phyloP scores from a whole-genome alignment of 352 stramenopile species.

The Globisporangium paroecandrum region DNA sequence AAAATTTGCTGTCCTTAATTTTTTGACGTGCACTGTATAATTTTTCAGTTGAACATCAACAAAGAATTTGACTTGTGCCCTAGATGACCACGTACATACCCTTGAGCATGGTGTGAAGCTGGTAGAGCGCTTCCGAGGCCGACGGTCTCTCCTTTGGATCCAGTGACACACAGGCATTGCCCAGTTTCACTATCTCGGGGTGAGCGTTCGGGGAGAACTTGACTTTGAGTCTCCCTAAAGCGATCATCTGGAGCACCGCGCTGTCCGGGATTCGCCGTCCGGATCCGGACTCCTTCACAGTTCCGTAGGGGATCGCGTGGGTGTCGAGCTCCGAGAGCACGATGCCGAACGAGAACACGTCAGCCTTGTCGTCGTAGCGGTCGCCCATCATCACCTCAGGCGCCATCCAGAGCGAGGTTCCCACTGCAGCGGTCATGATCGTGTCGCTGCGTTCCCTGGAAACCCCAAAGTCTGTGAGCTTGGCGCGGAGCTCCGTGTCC shows the following conservation, averaged over 20 bases:
- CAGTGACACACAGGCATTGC: constrained; percentile 36
- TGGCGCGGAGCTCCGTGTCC: constrained; percentile 26
- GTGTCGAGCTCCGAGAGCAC: constrained; percentile 81
- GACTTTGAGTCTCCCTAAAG: constrained; percentile 24
- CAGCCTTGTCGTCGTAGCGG: constrained; percentile 38
- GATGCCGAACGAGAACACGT: constrained; percentile 73
- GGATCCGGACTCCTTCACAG: constrained; percentile 15
- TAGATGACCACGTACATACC: constrained; percentile 1
- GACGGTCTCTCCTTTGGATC: constrained; percentile 42
- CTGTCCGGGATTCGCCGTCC: constrained; percentile 28
- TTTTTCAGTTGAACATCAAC: not conserved
- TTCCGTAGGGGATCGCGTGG: constrained; percentile 31
- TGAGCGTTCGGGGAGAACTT: constrained; percentile 30
- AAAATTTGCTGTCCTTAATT: too few relatives aligned
- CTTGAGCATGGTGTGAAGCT: constrained; percentile 31
- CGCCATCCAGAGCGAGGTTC: constrained; percentile 14
- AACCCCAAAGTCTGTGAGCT: constrained; percentile 59
- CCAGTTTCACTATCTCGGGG: constrained; percentile 30
- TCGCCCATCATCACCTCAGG: constrained; percentile 44
- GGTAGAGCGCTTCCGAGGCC: constrained; percentile 32
- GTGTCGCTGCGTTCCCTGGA: constrained; percentile 29
- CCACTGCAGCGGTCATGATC: constrained; percentile 45
- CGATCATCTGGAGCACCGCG: constrained; percentile 34
- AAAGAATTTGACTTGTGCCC: not conserved
- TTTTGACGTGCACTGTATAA: too few relatives aligned